Conservation (phyloP, 352 stramenopile genomes). For the Globisporangium cystogenes region DNA sequence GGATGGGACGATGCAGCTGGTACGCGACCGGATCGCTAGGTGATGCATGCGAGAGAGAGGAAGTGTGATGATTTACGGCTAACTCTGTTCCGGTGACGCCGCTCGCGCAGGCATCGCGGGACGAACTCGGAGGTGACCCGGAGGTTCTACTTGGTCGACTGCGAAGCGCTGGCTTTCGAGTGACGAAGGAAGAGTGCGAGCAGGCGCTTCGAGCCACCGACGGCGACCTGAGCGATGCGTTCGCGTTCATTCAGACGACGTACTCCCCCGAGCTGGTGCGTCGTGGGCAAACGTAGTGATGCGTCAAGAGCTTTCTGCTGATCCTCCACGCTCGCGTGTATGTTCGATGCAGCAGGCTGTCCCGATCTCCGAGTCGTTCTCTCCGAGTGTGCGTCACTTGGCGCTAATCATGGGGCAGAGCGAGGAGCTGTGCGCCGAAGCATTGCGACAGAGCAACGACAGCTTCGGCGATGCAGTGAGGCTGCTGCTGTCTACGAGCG, state of each 20-base stretch:
- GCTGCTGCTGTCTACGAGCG: conserved; percentile 40
- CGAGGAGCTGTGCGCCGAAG: conserved; percentile 49
- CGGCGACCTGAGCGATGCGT: conserved; percentile 22
- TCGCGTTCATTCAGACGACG: conserved; percentile 14
- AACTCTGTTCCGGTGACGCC: not conserved
- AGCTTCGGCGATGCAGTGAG: conserved; percentile 47
- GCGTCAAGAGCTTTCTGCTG: not conserved
- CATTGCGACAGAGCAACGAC: conserved; percentile 41
- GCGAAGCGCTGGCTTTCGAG: conserved; percentile 23
- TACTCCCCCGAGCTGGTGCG: conserved; percentile 13
- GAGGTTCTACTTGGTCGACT: conserved; percentile 19
- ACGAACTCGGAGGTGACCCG: not conserved
- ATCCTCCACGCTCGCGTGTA: not conserved
- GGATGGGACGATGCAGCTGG: conserved; percentile 3
- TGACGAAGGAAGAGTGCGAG: conserved; percentile 27
- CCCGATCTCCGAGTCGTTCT: conserved; percentile 19
- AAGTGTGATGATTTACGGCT: not conserved
- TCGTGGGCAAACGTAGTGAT: not conserved
- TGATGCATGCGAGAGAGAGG: no score
- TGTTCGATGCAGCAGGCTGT: not conserved
- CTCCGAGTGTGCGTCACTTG: conserved; percentile 40
- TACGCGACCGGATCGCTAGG: not conserved
- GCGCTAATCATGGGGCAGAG: conserved; percentile 40
- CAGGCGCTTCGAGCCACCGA: conserved; percentile 29
- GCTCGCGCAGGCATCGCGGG: not conserved